Percentiles rank a stretch among this genome's conserved stretches.
Evolutionary conservation across 108 stramenopile species (phyloP).

Genomic region (Aurantiochytrium sp.): DNA sequence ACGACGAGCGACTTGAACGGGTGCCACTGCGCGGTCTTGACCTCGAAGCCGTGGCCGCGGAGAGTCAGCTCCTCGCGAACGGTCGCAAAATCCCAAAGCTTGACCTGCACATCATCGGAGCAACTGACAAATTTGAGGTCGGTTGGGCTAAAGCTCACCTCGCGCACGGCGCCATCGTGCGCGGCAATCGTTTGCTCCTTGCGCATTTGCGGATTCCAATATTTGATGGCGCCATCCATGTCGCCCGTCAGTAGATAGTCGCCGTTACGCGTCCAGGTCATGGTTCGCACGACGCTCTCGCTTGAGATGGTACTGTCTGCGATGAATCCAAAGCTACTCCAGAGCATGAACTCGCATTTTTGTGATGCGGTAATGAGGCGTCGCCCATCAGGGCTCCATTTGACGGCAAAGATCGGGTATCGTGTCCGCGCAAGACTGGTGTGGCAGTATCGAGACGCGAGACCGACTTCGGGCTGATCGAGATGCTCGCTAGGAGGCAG

Average conservation of each 20-base stretch:
- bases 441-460: conserved; percentile 5
- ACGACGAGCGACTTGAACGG: conserved; percentile 77
- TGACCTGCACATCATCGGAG: conserved; percentile 84
- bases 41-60: conserved; percentile 92
- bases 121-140: conserved; percentile 87
- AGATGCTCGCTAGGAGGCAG: background rate
- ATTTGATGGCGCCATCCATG: conserved; percentile 68
- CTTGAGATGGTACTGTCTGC: conserved; percentile 80
- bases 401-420: background rate
- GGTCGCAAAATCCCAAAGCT: conserved; percentile 83
- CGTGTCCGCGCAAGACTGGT: background rate
- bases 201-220: conserved; percentile 82
- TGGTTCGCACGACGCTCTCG: conserved; percentile 68
- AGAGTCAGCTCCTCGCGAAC: conserved; percentile 64
- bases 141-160: conserved; percentile 75
- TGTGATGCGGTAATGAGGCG: background rate
- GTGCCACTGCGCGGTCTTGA: conserved; percentile 84
- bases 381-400: conserved; percentile 29
- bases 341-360: conserved; percentile 43
- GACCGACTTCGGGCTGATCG: background rate
- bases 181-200: conserved; percentile 69
- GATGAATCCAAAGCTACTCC: conserved; percentile 78
- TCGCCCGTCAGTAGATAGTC: conserved; percentile 82
- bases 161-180: conserved; percentile 80
- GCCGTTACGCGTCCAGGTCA: conserved; percentile 80